A percentile compares a stretch with the other conserved stretches of the same genome.
phyloP scores from a whole-genome alignment of 2,329 filamentous ascomycete species.

The Exophiala xenobiotica region DNA sequence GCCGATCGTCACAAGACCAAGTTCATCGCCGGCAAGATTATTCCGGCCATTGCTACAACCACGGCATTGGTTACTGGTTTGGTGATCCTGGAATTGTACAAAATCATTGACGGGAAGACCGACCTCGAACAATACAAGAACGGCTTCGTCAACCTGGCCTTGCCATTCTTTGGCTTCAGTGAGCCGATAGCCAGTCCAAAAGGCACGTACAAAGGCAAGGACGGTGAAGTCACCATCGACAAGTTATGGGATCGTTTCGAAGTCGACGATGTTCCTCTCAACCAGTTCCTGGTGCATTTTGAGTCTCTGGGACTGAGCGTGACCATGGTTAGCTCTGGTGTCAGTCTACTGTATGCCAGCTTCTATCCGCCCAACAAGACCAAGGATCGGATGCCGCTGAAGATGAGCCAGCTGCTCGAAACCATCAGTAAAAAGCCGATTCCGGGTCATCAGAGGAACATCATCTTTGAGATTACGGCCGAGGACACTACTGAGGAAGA shows the following conservation, averaged over 20 bases:
- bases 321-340: conserved; percentile 94
- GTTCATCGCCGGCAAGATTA: conserved; percentile 99
- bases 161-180: conserved; percentile 98
- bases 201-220: conserved; percentile 77
- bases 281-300: conserved; percentile 80
- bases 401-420: conserved; percentile 84
- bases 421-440: conserved; percentile 89
- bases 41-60: conserved; percentile 95
- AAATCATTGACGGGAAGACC: conserved; percentile 93
- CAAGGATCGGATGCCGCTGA: conserved; percentile 78
- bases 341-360: conserved; percentile 87
- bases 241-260: conserved; percentile 97
- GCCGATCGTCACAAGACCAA: conserved; percentile 98
- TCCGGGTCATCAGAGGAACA: conserved; percentile 85
- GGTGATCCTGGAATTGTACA: conserved; percentile 90
- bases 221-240: conserved; percentile 81
- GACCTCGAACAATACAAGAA: conserved; percentile 99
- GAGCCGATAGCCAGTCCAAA: conserved; percentile 94
- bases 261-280: conserved; percentile 78
- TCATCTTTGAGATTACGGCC: conserved; percentile 94
- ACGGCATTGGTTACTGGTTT: conserved; percentile 93
- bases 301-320: conserved; percentile 76
- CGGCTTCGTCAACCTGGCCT: conserved; percentile 91
- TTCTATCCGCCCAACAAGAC: conserved; percentile 84
- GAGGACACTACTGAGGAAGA: conserved; percentile 89